Base-by-base conservation (phyloP, 768 basidiomycete species). In the Epithele typhae region DNA sequence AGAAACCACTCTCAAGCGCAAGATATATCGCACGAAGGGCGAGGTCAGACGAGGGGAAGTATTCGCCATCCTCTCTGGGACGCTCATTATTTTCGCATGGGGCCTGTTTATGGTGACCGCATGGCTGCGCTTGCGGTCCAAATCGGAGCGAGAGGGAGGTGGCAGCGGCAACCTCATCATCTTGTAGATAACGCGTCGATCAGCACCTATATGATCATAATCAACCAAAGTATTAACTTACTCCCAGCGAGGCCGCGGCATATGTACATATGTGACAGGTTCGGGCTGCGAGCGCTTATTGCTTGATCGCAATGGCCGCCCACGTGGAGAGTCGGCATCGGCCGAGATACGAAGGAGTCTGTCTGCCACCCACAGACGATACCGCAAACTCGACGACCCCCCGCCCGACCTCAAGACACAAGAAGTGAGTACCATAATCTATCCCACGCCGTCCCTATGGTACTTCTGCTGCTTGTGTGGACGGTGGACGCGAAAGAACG, bases 21-120 rank as follows among this genome's bases (percentile, higher is more conserved):
- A n/a, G n/a, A 39, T 48, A 7, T 27, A 48, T 3, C 37, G 56
- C 22, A 52, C 59, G 23, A 59, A 56, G 43, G 46, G 47, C 44
- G 59, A 64, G 52, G 32, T 60, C 33, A 56, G 51, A 50, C 51
- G 84, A 34, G 86, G 86, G 1, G 55, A 68, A 47, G 17, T 77
- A 0, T 83, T 79, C 49, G 69, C 74, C 22, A 53, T 64, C 25
- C 50, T 76, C 21, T 73, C 71, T 36, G 68, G 52, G 15, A 40
- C 53, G 2, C 56, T 81, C 25, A 72, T 85, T 9, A 54, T 74
- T 14, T 62, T 58, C 38, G 77, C 81, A 5, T 88, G 84, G 86
- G 56, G 74, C 27, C 60, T 86, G 49, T 87, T 87, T 63, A 65
- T 87, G 56, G 68, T 57, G 9, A 83, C 79, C 15, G 84, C 82